A percentile compares a stretch with the other conserved stretches of the same genome.
Evolutionary conservation across 2,329 filamentous ascomycete genomes (phyloP).

Genomic region (Myriosclerotinia duriaeana): DNA sequence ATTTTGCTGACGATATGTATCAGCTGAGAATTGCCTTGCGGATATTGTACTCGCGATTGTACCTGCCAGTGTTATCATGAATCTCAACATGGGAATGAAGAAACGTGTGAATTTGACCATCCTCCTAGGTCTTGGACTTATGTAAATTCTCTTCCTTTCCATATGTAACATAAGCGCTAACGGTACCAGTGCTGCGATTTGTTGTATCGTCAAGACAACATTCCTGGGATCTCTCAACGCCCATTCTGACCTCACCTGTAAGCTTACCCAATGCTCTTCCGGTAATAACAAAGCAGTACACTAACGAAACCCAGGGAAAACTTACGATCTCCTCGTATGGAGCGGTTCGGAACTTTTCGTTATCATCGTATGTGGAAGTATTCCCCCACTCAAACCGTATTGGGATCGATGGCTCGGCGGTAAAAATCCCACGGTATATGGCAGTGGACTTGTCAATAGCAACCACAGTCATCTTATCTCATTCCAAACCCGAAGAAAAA

Average conservation of each 20-base stretch:
- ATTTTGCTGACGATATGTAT: not conserved
- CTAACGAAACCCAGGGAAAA: constrained; percentile 11
- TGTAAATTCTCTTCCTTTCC: constrained; percentile 1
- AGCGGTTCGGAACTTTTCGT: constrained; percentile 19
- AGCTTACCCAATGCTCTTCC: not conserved
- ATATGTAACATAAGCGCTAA: constrained; percentile 10
- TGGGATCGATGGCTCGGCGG: constrained; percentile 11
- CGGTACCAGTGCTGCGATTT: constrained; percentile 16
- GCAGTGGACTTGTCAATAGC: constrained; percentile 1
- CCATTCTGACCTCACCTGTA: constrained; percentile 23
- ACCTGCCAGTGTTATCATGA: constrained; percentile 18
- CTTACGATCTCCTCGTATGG: constrained; percentile 20
- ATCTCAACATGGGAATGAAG: constrained; percentile 20
- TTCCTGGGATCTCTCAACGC: constrained; percentile 7
- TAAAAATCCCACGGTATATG: not conserved
- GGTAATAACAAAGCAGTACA: not conserved
- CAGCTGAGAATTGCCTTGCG: constrained; percentile 19
- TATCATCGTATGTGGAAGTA: constrained; percentile 22
- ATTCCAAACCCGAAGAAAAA: not conserved
- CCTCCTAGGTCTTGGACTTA: constrained; percentile 20
- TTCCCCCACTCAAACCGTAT: constrained; percentile 22
- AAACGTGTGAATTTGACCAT: constrained; percentile 21
- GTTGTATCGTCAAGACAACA: constrained; percentile 23
- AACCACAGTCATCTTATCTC: constrained; percentile 10
- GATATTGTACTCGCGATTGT: constrained; percentile 22